Percentiles rank a stretch among this genome's conserved stretches.
Evolutionary conservation across 805 yeast species (phyloP).

Genomic region (Saccharomycopsis amapae): DNA sequence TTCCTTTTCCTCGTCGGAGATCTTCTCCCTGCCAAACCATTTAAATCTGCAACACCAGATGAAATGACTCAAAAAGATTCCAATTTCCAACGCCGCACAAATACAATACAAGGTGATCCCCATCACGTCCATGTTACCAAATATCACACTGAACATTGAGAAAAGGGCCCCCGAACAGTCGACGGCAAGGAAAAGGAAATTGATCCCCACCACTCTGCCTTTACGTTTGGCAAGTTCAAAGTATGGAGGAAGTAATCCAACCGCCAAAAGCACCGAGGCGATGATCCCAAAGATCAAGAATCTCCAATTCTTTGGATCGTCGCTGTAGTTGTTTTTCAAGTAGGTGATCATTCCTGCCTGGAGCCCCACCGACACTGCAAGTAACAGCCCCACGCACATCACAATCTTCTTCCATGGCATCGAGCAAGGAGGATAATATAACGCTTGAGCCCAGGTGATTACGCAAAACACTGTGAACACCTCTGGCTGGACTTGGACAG

Average conservation of each 20-base stretch:
- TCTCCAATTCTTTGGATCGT: slow-evolving; percentile 59
- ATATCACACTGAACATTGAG: slow-evolving; percentile 54
- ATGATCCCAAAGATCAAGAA: slow-evolving; percentile 69
- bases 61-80: slow-evolving; percentile 63
- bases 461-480: slow-evolving; percentile 65
- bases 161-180: slow-evolving; percentile 81
- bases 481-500: slow-evolving; percentile 83
- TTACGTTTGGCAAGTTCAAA: slow-evolving; percentile 70
- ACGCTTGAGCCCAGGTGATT: slow-evolving; percentile 59
- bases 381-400: slow-evolving; percentile 32
- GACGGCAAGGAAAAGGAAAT: slow-evolving; percentile 66
- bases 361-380: slow-evolving; percentile 43
- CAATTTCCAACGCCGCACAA: slow-evolving; percentile 69
- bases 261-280: slow-evolving; percentile 67
- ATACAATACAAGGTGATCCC: slow-evolving; percentile 71
- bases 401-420: slow-evolving; percentile 33
- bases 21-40: slow-evolving; percentile 22
- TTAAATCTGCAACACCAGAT: slow-evolving; percentile 56
- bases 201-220: slow-evolving; percentile 86
- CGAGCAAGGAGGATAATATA: slow-evolving; percentile 65
- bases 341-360: slow-evolving; percentile 71
- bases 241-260: slow-evolving; percentile 85
- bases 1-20: background rate
- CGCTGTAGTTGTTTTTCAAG: slow-evolving; percentile 42
- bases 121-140: slow-evolving; percentile 67